These are phyloP conservation scores for Articulospora tetracladia DNA, from an alignment of 495 filamentous ascomycete genomes.

Conservation along the genomic window DNA sequence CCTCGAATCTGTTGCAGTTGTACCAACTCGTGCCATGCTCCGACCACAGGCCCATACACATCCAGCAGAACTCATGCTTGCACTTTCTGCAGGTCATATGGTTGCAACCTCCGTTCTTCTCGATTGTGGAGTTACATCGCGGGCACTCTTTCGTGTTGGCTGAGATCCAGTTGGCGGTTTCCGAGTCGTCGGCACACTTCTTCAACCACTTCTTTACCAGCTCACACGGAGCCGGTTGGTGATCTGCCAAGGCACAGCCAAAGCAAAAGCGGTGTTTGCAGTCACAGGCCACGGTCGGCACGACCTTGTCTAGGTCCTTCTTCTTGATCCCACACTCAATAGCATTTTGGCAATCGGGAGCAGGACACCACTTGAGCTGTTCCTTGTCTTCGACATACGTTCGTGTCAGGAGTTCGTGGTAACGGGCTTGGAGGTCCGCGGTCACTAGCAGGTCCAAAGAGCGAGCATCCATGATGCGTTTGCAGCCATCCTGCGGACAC, in stretches of 20 bases:
- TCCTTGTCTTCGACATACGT: constrained; percentile 98
- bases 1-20: constrained; percentile 96
- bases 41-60: constrained; percentile 98
- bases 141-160: constrained; percentile 99
- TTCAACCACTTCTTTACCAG: constrained; percentile 95
- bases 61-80: constrained; percentile 99
- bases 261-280: constrained; percentile 92
- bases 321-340: constrained; percentile 84
- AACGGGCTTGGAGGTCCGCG: constrained; percentile 67
- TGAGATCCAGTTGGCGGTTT: constrained; percentile 99
- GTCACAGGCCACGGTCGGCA: constrained; percentile 81
- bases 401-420: constrained; percentile 80
- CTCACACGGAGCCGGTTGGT: constrained; percentile 88
- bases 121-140: constrained; percentile 91
- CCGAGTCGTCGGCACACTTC: constrained; percentile 97
- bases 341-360: constrained; percentile 90
- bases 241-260: constrained; percentile 88
- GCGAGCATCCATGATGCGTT: constrained; percentile 85
- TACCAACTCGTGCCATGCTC: constrained; percentile 99
- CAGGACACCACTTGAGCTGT: constrained; percentile 93
- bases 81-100: constrained; percentile 99
- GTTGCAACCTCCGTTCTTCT: constrained; percentile 99
- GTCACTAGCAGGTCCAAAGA: constrained; percentile 81
- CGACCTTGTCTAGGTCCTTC: constrained; percentile 75
- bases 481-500: constrained; percentile 84